Percentiles rank a stretch among this genome's conserved stretches.
Evolutionary conservation across 208 protist species (phyloP).

Genomic region (Leishmania aethiopica): DNA sequence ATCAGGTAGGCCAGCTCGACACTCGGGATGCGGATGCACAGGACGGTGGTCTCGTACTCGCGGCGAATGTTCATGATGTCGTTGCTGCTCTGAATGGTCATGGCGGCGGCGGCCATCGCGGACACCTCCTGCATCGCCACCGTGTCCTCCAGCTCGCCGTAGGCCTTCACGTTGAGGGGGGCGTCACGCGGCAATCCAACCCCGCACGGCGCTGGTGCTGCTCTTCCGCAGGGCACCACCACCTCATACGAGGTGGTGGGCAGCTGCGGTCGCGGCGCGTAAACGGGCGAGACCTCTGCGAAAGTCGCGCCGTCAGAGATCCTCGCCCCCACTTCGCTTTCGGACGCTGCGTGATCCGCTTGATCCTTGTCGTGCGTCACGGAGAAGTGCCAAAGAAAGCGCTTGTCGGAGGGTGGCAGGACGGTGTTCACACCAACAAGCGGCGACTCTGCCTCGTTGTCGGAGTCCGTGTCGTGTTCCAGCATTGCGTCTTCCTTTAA

Average conservation of each 20-base stretch:
- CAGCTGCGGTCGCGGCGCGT: background rate
- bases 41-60: constrained; percentile 63
- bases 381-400: constrained; percentile 27
- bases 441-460: constrained; percentile 24
- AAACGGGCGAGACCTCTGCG: background rate
- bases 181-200: background rate
- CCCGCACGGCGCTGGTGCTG: background rate
- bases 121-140: constrained; percentile 4
- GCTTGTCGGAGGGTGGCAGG: constrained; percentile 8
- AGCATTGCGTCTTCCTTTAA: constrained; percentile 15
- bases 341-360: background rate
- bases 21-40: constrained; percentile 61
- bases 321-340: background rate
- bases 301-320: background rate
- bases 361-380: constrained; percentile 5
- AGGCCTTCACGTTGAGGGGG: constrained; percentile 1
- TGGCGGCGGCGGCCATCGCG: background rate
- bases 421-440: constrained; percentile 11
- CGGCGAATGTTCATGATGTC: constrained; percentile 59
- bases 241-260: background rate
- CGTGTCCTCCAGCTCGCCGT: constrained; percentile 8
- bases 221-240: background rate
- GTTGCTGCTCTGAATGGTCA: background rate
- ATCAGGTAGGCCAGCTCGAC: constrained; percentile 70
- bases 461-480: constrained; percentile 30